Conservation (phyloP, 225 moss, liverwort and hornwort genomes). For the Climacium dendroides region DNA sequence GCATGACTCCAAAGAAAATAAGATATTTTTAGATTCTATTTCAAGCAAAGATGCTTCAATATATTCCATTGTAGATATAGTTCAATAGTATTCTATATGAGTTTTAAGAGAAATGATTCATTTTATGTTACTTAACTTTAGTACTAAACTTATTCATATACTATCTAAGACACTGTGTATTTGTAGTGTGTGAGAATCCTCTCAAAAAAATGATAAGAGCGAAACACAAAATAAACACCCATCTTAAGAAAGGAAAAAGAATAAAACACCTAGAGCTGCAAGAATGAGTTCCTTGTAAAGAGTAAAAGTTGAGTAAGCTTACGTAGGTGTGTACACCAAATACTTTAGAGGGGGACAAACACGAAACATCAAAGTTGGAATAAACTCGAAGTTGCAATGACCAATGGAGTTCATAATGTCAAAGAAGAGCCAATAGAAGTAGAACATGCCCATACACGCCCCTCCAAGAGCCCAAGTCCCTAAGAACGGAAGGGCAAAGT, state of each 20-base stretch:
- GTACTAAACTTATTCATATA: too few species aligned
- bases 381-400: slow-evolving; percentile 88
- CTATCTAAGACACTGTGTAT: too few species aligned
- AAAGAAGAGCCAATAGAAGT: slow-evolving; percentile 88
- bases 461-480: slow-evolving; percentile 77
- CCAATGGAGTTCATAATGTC: slow-evolving; percentile 81
- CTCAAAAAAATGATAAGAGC: background rate
- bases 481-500: slow-evolving; percentile 59
- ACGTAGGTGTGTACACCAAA: slow-evolving; percentile 83
- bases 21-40: too few species aligned
- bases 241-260: background rate
- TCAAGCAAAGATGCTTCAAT: too few species aligned
- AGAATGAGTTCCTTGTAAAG: background rate
- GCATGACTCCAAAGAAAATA: too few species aligned
- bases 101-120: too few species aligned
- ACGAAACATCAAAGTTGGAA: slow-evolving; percentile 67
- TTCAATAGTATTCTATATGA: too few species aligned
- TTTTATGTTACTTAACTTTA: too few species aligned
- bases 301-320: background rate
- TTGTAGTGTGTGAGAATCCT: background rate
- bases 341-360: slow-evolving; percentile 67
- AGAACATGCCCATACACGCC: slow-evolving; percentile 70
- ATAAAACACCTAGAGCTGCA: too few species aligned
- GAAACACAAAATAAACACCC: too few species aligned
- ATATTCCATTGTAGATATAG: too few species aligned